These are phyloP conservation scores for Botrytis fabae DNA, from an alignment of 2,329 filamentous ascomycete species.

Conservation along the genomic window DNA sequence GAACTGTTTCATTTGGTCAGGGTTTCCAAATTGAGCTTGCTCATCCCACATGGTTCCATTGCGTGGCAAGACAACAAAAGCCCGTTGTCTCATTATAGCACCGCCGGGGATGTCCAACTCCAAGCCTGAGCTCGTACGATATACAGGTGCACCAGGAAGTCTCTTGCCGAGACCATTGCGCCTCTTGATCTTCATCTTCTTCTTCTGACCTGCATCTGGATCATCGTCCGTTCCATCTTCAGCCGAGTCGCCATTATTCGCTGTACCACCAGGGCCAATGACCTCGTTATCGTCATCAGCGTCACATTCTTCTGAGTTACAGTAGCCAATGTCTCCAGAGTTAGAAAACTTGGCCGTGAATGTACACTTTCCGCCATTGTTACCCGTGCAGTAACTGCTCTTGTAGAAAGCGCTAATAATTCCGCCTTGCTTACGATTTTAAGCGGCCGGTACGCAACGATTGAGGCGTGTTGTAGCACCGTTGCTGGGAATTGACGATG, in stretches of 20 bases:
- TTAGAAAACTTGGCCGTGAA: background rate
- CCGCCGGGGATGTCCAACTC: background rate
- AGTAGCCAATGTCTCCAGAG: background rate
- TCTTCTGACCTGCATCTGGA: background rate
- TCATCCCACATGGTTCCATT: background rate
- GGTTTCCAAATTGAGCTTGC: background rate
- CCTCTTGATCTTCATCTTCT: background rate
- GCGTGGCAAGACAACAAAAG: background rate
- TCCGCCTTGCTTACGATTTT: background rate
- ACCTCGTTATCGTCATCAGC: background rate
- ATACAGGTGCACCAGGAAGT: background rate
- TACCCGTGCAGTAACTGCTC: background rate
- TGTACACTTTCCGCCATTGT: background rate
- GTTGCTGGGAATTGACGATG: background rate
- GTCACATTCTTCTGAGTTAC: background rate
- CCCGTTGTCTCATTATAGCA: background rate
- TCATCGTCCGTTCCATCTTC: background rate
- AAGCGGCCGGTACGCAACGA: background rate
- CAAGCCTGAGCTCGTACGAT: background rate
- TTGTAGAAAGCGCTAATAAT: background rate
- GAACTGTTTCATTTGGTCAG: background rate
- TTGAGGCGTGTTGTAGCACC: background rate
- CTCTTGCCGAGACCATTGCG: background rate
- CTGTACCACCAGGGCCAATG: background rate
- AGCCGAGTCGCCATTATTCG: background rate